Evolutionary conservation across 495 filamentous ascomycete species (phyloP).

Genomic region (Talaromyces nanjingensis): DNA sequence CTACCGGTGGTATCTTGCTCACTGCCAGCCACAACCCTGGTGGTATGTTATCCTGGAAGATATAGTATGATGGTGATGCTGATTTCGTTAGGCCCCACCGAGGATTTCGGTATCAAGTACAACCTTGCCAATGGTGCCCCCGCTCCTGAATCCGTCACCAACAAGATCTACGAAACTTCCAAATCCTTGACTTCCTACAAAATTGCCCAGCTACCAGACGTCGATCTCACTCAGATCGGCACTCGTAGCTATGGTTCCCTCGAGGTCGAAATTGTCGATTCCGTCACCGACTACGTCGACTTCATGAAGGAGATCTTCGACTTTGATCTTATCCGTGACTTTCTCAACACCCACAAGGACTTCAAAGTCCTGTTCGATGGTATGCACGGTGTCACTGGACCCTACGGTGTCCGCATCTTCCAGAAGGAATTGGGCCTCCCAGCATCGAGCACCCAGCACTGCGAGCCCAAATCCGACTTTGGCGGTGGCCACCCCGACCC

Average conservation of each 20-base stretch:
- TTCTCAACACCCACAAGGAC: slow-evolving; percentile 74
- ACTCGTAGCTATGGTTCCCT: slow-evolving; percentile 73
- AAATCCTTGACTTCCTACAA: slow-evolving; percentile 90
- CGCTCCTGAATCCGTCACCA: slow-evolving; percentile 89
- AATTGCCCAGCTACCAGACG: slow-evolving; percentile 73
- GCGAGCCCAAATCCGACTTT: slow-evolving; percentile 86
- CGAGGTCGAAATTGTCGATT: slow-evolving; percentile 93
- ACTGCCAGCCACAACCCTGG: slow-evolving; percentile 98
- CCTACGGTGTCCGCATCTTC: slow-evolving; percentile 92
- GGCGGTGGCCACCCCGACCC: slow-evolving; percentile 95
- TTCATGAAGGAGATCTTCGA: slow-evolving; percentile 99
- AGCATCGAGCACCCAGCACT: slow-evolving; percentile 81
- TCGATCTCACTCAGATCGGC: slow-evolving; percentile 80
- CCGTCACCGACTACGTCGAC: slow-evolving; percentile 80
- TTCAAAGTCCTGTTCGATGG: slow-evolving; percentile 98
- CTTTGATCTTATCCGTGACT: slow-evolving; percentile 88
- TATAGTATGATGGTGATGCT: background rate
- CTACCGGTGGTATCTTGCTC: slow-evolving; percentile 92
- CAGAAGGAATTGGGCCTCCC: slow-evolving; percentile 81
- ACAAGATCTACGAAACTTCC: slow-evolving; percentile 91
- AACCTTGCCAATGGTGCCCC: slow-evolving; percentile 94
- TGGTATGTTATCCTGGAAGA: slow-evolving; percentile 49
- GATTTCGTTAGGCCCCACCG: slow-evolving; percentile 62
- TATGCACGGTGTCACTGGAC: slow-evolving; percentile 89
- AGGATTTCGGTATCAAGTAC: slow-evolving; percentile 99